Evolutionary conservation across 768 basidiomycete species (phyloP).

Genomic region (Panaeolus cyanescens): DNA sequence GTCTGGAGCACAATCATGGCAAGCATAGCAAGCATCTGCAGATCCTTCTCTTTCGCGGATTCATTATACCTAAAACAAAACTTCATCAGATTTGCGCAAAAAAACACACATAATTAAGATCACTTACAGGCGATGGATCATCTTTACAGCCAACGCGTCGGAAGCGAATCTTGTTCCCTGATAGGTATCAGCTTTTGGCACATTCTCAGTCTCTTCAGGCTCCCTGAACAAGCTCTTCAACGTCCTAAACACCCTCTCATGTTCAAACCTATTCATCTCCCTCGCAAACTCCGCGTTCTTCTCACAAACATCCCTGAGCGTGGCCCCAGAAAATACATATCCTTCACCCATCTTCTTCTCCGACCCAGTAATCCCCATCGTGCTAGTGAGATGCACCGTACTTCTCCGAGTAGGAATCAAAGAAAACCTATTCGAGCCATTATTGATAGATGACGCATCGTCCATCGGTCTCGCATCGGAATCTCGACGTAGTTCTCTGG

Average conservation of each 20-base stretch:
- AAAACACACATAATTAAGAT: conserved; percentile 2
- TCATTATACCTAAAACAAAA: conserved; percentile 36
- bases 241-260: conserved; percentile 67
- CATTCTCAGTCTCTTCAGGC: conserved; percentile 14
- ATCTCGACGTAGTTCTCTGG: conserved; percentile 32
- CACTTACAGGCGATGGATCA: conserved; percentile 53
- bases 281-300: conserved; percentile 64
- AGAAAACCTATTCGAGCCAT: conserved; percentile 21
- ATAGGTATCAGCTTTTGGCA: conserved; percentile 7
- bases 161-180: conserved; percentile 23
- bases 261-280: conserved; percentile 61
- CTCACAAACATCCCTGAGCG: conserved; percentile 51
- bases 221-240: conserved; percentile 49
- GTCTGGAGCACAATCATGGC: conserved; percentile 66
- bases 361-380: conserved; percentile 50
- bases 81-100: conserved; percentile 1
- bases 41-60: conserved; percentile 54
- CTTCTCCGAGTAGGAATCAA: conserved; percentile 51
- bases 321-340: conserved; percentile 54
- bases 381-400: conserved; percentile 57
- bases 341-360: conserved; percentile 61
- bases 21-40: conserved; percentile 84
- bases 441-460: conserved; percentile 32
- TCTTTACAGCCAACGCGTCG: conserved; percentile 33
- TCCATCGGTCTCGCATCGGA: conserved; percentile 43